Evolutionary conservation across 176 grass and related monocot genomes (phyloP).

Genomic region (maize (Zea mays)): DNA sequence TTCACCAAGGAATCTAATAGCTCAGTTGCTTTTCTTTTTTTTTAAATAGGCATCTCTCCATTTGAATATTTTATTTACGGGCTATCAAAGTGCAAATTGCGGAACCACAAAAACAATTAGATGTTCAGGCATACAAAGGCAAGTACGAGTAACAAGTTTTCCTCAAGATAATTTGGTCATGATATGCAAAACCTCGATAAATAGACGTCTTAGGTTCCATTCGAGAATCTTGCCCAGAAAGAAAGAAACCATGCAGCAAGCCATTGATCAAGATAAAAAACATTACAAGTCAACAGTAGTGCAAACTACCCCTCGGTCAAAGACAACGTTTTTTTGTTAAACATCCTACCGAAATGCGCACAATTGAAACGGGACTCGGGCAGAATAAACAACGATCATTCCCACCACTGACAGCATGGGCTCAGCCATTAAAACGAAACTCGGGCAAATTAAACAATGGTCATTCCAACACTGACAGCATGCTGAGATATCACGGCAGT

Average conservation of each 20-base stretch:
- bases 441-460: slow-evolving; percentile 11
- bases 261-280: background rate
- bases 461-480: background rate
- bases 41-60: background rate
- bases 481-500: slow-evolving; percentile 5
- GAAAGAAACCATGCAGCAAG: background rate
- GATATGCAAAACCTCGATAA: background rate
- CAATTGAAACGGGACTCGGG: background rate
- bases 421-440: background rate
- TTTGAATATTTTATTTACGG: background rate
- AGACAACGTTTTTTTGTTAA: too few relatives aligned
- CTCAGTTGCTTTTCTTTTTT: background rate
- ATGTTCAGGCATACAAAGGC: background rate
- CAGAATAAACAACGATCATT: background rate
- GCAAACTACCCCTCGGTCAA: too few relatives aligned
- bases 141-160: background rate
- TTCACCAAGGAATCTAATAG: background rate
- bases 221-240: background rate
- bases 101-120: background rate
- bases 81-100: background rate
- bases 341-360: background rate
- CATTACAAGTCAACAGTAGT: too few relatives aligned
- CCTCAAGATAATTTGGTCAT: background rate
- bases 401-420: background rate
- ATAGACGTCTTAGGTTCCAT: background rate